A percentile compares a stretch with the other conserved stretches of the same genome.
Evolutionary conservation across 345 rosid species (phyloP).

Genomic region (Murraya koenigii): DNA sequence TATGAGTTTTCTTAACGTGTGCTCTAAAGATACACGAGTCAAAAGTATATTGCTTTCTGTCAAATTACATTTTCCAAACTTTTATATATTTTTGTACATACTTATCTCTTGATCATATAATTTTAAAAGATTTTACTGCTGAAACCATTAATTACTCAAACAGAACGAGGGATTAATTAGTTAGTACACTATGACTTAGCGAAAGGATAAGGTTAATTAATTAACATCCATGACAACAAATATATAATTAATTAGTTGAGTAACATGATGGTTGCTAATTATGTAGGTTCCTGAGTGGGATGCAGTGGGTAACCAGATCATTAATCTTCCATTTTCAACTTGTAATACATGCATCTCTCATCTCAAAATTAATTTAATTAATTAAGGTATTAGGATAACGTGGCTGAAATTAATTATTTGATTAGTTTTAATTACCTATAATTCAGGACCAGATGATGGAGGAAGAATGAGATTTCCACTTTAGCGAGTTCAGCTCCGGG

Average conservation of each 20-base stretch:
- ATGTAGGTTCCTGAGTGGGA: slow-evolving; percentile 33
- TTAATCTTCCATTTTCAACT: slow-evolving; percentile 5
- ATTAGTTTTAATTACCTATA: slow-evolving; percentile 44
- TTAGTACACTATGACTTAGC: not conserved
- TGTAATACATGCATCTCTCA: not conserved
- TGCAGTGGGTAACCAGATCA: not conserved
- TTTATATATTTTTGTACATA: too few species aligned
- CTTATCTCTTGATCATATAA: too few species aligned
- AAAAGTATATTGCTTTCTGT: too few species aligned
- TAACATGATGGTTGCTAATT: not conserved
- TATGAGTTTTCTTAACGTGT: not conserved
- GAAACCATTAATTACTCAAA: not conserved
- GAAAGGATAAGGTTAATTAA: not conserved
- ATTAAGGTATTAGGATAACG: not conserved
- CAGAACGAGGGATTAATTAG: not conserved
- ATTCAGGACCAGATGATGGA: slow-evolving; percentile 83
- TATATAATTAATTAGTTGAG: not conserved
- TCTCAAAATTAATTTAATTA: not conserved
- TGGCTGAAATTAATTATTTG: not conserved
- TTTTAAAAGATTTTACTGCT: not conserved
- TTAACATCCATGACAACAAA: too few species aligned
- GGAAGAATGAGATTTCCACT: slow-evolving; percentile 66
- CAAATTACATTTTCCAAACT: too few species aligned
- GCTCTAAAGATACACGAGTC: not conserved
- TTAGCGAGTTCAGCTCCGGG: slow-evolving; percentile 88